Base-by-base conservation (phyloP, 768 basidiomycete genomes). In the Calocera viscosa region DNA sequence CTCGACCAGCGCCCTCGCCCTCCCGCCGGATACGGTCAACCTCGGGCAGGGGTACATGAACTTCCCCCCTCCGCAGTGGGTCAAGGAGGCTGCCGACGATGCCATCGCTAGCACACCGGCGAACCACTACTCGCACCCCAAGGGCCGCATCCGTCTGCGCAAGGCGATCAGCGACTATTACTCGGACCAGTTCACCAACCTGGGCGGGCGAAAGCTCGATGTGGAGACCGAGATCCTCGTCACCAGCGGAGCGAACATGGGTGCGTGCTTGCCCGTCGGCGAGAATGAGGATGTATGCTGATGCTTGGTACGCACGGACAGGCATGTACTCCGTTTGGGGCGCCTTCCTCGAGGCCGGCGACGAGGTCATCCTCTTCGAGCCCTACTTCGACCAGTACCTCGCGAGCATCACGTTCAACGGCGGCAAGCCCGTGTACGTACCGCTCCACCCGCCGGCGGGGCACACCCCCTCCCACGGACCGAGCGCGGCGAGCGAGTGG, bases 361-460 rank as follows among this genome's bases (percentile, higher is more conserved):
- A 98, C 73, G 96, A 99, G 76, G 95, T 98, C 69, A 95, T 99
- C 76, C 87, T 97, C 84, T 94, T 98, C 73, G 96, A 98, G 77
- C 95, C 94, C 1, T 96, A 92, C 81, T 97, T 96, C 74, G 94
- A 97, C 74, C 94, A 97, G 75, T 95, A 94, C 75, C 82, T 94
- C 64, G 89, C 94, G 26, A 91, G 90, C 5, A 88, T 95, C 65
- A 89, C 88, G 32, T 96, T 97, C 84, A 94, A 95, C 72, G 91
- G 90, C 33, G 95, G 93, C 49, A 86, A 84, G 69, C 93, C 94
- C 14, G 87, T 97, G 60, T 97, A 91, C 74, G 93, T 99, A 11
- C 95, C 96, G 2, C 80, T 99, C 24, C 94, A 96, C 72, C 95
- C 96, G 0, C 89, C 93, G n/a, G 72, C 76, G 19, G 73, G 78